Conservation (phyloP, 331 rosid species). For the Stylosanthes scabra region DNA sequence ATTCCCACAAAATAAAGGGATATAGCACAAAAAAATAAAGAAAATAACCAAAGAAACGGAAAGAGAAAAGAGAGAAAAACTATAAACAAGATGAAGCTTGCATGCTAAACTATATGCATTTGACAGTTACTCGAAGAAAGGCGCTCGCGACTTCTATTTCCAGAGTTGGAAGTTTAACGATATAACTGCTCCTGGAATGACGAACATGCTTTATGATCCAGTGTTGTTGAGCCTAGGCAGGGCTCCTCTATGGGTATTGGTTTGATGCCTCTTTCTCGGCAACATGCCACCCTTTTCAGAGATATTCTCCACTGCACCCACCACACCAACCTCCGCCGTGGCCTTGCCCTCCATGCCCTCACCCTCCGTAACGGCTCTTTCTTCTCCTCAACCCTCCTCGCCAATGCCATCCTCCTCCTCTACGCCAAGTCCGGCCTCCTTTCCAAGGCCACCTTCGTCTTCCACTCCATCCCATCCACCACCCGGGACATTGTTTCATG, state of each 20-base stretch:
- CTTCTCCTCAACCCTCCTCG: slow-evolving; percentile 45
- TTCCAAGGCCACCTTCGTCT: slow-evolving; percentile 50
- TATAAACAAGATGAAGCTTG: no score
- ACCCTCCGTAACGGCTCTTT: slow-evolving; percentile 46
- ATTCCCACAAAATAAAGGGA: no score
- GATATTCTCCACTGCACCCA: slow-evolving; percentile 44
- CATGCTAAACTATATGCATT: background rate
- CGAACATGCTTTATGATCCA: no score
- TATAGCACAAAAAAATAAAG: no score
- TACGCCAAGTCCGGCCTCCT: slow-evolving; percentile 65
- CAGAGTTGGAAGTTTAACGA: no score
- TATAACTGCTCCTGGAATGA: no score
- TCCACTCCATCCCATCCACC: slow-evolving; percentile 37
- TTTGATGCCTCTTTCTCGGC: slow-evolving; percentile 11
- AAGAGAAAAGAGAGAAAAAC: no score
- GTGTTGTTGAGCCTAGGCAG: no score
- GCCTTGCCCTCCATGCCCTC: slow-evolving; percentile 63
- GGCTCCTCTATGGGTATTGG: background rate
- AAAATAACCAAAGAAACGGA: no score
- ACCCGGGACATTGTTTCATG: slow-evolving; percentile 76
- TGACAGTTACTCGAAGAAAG: background rate
- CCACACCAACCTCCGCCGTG: slow-evolving; percentile 49
- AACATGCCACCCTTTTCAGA: slow-evolving; percentile 39
- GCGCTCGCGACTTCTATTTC: background rate
- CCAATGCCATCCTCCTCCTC: slow-evolving; percentile 66